phyloP scores from a whole-genome alignment of 2,329 filamentous ascomycete species.

The Clathrospora elynae region DNA sequence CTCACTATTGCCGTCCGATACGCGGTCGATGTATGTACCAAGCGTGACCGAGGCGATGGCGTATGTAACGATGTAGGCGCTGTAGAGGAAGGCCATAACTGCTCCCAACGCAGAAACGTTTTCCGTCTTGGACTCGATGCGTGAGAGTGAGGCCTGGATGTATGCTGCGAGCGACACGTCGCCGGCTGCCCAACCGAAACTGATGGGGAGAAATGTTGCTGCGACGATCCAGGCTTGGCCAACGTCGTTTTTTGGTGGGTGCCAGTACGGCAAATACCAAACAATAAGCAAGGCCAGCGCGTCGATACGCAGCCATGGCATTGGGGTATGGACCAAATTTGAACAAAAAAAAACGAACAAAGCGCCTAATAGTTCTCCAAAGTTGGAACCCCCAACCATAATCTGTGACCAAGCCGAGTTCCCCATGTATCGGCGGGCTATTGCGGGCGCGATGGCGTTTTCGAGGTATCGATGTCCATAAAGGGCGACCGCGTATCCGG shows the following conservation, averaged over 20 bases:
- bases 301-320: conserved; percentile 58
- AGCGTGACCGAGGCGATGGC: conserved; percentile 54
- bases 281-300: conserved; percentile 54
- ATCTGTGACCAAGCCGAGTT: conserved; percentile 58
- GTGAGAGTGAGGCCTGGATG: conserved; percentile 57
- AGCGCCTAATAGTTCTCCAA: conserved; percentile 57
- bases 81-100: conserved; percentile 60
- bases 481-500: conserved; percentile 56
- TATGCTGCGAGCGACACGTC: conserved; percentile 59
- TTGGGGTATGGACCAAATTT: conserved; percentile 56
- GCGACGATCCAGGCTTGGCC: conserved; percentile 55
- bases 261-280: conserved; percentile 58
- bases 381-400: conserved; percentile 58
- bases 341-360: conserved; percentile 57
- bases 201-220: conserved; percentile 53
- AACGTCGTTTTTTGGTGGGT: conserved; percentile 49
- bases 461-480: conserved; percentile 60
- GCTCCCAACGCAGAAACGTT: conserved; percentile 57
- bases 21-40: conserved; percentile 54
- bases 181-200: conserved; percentile 58
- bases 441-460: conserved; percentile 54
- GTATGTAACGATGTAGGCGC: conserved; percentile 56
- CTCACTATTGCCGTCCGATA: conserved; percentile 46
- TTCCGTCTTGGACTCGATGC: conserved; percentile 52
- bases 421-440: conserved; percentile 56